These are phyloP conservation scores for Botrytis medusae DNA, from an alignment of 2,329 filamentous ascomycete species.

Conservation along the genomic window DNA sequence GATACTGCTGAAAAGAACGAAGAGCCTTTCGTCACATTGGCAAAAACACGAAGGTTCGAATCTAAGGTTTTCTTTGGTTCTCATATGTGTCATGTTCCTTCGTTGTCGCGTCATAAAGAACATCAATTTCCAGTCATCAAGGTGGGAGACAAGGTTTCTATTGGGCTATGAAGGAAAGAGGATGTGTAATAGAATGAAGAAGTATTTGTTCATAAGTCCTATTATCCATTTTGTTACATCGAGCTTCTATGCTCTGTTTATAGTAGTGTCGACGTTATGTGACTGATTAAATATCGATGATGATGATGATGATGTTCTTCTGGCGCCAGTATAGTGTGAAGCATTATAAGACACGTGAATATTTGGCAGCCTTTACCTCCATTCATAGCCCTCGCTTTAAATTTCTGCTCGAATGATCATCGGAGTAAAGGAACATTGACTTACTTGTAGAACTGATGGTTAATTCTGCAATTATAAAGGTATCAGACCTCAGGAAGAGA, in stretches of 20 bases:
- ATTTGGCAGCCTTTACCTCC: background rate
- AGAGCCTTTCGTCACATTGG: constrained; percentile 85
- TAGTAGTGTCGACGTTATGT: background rate
- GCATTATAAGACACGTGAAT: background rate
- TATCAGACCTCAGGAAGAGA: background rate
- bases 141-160: constrained; percentile 23
- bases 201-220: background rate
- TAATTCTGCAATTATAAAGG: background rate
- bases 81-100: constrained; percentile 61
- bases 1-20: constrained; percentile 72
- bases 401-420: background rate
- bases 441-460: background rate
- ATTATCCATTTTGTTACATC: background rate
- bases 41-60: constrained; percentile 79
- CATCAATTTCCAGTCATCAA: constrained; percentile 23
- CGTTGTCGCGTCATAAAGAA: constrained; percentile 12
- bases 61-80: constrained; percentile 89
- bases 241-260: background rate
- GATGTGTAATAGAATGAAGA: background rate
- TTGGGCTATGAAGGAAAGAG: constrained; percentile 1
- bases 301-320: background rate
- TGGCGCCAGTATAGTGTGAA: background rate
- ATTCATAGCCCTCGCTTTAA: background rate
- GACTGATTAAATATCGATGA: background rate
- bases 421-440: background rate